Conservation (phyloP, 1,284 basidiomycete genomes). For the Sanghuangporus sanghuang region DNA sequence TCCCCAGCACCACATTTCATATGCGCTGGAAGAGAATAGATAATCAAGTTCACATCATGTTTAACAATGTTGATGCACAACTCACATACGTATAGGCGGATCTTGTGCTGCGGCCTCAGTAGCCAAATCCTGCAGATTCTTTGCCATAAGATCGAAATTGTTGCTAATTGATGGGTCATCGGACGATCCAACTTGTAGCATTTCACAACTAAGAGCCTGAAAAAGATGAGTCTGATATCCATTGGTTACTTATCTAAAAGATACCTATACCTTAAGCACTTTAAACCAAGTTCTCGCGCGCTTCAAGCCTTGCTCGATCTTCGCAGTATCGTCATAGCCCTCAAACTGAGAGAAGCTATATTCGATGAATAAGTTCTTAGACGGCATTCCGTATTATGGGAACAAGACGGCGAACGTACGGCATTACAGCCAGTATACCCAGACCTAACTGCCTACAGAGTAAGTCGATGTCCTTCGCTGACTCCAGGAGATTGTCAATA, state of each 20-base stretch:
- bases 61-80: background rate
- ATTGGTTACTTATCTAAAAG: background rate
- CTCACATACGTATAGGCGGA: constrained; percentile 29
- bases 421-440: constrained; percentile 14
- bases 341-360: constrained; percentile 27
- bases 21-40: constrained; percentile 21
- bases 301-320: constrained; percentile 21
- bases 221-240: background rate
- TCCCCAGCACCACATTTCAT: constrained; percentile 32
- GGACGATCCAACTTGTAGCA: constrained; percentile 29
- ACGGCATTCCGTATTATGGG: background rate
- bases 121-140: constrained; percentile 26
- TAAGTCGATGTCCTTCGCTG: constrained; percentile 21
- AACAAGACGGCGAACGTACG: constrained; percentile 7
- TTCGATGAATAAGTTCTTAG: too few relatives aligned
- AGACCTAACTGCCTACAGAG: constrained; percentile 24
- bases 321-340: constrained; percentile 23
- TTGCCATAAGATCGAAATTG: constrained; percentile 27
- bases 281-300: constrained; percentile 27
- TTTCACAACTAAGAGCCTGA: constrained; percentile 24
- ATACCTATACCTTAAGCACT: constrained; percentile 24
- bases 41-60: too few relatives aligned
- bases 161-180: constrained; percentile 24
- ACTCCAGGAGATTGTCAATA: constrained; percentile 23
- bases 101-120: constrained; percentile 26